Conservation (phyloP, 2,329 filamentous ascomycete species). For the Fusarium cyanostomum region DNA sequence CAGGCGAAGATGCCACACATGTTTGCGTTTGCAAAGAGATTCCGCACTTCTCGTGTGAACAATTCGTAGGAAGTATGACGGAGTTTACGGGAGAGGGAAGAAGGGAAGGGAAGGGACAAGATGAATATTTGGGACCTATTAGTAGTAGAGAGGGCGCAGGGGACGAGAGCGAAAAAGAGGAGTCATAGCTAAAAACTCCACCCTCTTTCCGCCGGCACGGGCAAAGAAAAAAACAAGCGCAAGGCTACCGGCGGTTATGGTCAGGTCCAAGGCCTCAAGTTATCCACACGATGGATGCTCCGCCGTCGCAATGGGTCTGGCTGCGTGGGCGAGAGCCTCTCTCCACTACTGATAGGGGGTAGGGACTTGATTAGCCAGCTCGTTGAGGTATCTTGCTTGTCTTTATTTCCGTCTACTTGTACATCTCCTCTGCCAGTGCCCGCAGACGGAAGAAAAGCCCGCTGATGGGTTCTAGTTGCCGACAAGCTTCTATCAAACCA, state of each 20-base stretch:
- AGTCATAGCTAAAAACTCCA: constrained; percentile 36
- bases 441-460: constrained; percentile 13
- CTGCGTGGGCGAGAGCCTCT: constrained; percentile 14
- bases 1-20: constrained; percentile 99
- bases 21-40: constrained; percentile 53
- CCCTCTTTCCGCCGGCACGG: constrained; percentile 33
- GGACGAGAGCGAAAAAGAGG: constrained; percentile 25
- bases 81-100: constrained; percentile 17
- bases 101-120: constrained; percentile 22
- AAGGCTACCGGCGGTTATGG: constrained; percentile 34
- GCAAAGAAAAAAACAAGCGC: constrained; percentile 34
- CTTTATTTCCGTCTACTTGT: constrained; percentile 7
- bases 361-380: not conserved
- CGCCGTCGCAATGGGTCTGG: constrained; percentile 27
- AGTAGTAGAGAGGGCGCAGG: constrained; percentile 19
- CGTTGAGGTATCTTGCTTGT: not conserved
- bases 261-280: constrained; percentile 27
- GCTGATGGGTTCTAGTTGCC: constrained; percentile 8
- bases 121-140: constrained; percentile 37
- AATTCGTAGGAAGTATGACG: constrained; percentile 1
- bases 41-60: constrained; percentile 23
- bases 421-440: constrained; percentile 3
- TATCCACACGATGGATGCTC: constrained; percentile 35
- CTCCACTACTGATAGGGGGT: constrained; percentile 22
- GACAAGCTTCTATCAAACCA: constrained; percentile 8